A percentile compares a stretch with the other conserved stretches of the same genome.
Evolutionary conservation across 768 basidiomycete genomes (phyloP).

Genomic region (Erythrobasidium yunnanense): DNA sequence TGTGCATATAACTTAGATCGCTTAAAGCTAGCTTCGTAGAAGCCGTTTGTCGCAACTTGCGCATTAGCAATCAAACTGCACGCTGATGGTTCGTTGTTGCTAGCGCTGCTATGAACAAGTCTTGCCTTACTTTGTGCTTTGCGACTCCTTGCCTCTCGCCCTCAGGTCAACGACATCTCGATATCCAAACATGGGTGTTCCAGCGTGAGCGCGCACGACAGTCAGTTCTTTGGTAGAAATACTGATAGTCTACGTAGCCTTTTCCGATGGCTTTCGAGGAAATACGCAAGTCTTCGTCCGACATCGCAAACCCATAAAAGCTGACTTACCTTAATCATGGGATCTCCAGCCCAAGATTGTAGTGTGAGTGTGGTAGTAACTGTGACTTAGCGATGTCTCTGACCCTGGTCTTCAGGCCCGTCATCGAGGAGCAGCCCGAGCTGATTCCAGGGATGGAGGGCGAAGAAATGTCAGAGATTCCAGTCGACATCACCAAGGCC

Average conservation of each 20-base stretch:
- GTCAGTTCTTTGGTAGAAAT: not conserved
- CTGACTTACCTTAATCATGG: not conserved
- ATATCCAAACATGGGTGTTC: slow-evolving; percentile 28
- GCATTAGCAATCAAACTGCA: not conserved
- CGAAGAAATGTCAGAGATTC: slow-evolving; percentile 46
- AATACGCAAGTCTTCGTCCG: slow-evolving; percentile 9
- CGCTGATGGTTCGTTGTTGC: no score
- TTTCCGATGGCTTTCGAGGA: slow-evolving; percentile 28
- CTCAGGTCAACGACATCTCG: no score
- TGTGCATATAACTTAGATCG: no score
- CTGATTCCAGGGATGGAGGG: slow-evolving; percentile 48
- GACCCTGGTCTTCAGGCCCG: slow-evolving; percentile 47
- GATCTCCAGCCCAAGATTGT: not conserved
- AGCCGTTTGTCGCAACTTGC: not conserved
- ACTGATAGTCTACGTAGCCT: not conserved
- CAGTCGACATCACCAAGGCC: slow-evolving; percentile 62
- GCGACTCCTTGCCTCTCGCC: no score
- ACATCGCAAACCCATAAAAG: not conserved
- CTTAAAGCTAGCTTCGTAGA: no score
- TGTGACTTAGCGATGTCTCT: not conserved
- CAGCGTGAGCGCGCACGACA: slow-evolving; percentile 9
- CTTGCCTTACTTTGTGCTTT: no score
- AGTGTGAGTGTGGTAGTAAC: not conserved
- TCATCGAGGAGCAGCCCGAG: slow-evolving; percentile 71
- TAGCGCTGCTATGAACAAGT: no score